Percentiles rank a stretch among this genome's conserved stretches.
Conservation (phyloP, 2,329 filamentous ascomycete genomes). For the Talaromyces sp. region DNA sequence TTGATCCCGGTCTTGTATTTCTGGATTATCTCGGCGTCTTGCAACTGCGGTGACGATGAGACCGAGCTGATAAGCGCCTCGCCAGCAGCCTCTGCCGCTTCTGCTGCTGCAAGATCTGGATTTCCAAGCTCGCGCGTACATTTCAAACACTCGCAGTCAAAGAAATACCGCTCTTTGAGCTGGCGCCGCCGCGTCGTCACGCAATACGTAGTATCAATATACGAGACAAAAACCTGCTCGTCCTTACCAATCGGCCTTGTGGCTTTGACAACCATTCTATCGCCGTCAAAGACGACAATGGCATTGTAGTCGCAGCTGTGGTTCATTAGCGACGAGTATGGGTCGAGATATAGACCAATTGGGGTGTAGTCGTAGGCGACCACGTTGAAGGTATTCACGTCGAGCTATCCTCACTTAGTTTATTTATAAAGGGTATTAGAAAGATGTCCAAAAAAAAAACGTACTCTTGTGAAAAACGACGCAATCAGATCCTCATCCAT, state of each 20-base stretch:
- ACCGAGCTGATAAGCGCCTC: background rate
- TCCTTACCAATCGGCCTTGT: conserved; percentile 49
- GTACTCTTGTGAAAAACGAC: conserved; percentile 45
- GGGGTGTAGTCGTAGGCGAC: conserved; percentile 53
- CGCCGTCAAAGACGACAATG: conserved; percentile 54
- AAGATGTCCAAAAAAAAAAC: conserved; percentile 6
- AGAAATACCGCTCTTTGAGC: conserved; percentile 54
- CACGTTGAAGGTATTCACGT: conserved; percentile 57
- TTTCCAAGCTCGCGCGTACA: conserved; percentile 32
- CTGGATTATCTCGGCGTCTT: conserved; percentile 24
- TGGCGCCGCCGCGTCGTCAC: conserved; percentile 48
- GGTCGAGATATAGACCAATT: conserved; percentile 56
- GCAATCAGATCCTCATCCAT: conserved; percentile 40
- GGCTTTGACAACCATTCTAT: conserved; percentile 47
- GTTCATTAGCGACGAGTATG: conserved; percentile 52
- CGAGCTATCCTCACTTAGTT: conserved; percentile 35
- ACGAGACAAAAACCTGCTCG: conserved; percentile 59
- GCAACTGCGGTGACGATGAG: background rate
- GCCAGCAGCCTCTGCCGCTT: background rate
- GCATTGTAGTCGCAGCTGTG: conserved; percentile 61
- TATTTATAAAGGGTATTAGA: too few species aligned
- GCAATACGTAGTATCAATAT: conserved; percentile 55
- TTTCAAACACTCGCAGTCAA: conserved; percentile 53
- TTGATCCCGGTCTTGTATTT: conserved; percentile 37
- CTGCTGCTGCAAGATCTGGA: background rate